Conservation (phyloP, 2,329 filamentous ascomycete species). For the Colletotrichum spaethianum region DNA sequence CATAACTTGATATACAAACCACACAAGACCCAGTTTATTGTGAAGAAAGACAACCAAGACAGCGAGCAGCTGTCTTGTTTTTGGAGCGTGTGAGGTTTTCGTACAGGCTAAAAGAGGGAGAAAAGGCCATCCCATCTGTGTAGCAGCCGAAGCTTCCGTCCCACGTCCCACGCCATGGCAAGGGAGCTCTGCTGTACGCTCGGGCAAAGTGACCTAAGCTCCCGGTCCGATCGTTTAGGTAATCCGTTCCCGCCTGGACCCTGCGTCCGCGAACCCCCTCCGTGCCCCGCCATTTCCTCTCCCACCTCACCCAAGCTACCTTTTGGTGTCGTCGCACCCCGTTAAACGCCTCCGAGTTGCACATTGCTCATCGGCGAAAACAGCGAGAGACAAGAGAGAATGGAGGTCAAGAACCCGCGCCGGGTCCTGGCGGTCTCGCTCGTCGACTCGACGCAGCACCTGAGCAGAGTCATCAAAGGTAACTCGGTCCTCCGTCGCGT, state of each 20-base stretch:
- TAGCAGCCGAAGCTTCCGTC: slow-evolving; percentile 14
- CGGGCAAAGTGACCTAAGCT: not conserved
- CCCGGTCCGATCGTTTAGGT: slow-evolving; percentile 24
- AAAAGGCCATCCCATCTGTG: not conserved
- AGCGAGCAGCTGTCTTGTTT: not conserved
- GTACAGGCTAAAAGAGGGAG: not conserved
- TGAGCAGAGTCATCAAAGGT: slow-evolving; percentile 70
- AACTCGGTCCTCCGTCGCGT: slow-evolving; percentile 1
- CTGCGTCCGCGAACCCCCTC: not conserved
- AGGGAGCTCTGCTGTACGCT: not conserved
- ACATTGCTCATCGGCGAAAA: not conserved
- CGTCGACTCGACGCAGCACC: slow-evolving; percentile 60
- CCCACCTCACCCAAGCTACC: not conserved
- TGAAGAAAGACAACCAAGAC: not conserved
- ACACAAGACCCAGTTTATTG: not conserved
- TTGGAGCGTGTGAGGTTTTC: not conserved
- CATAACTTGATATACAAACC: not conserved
- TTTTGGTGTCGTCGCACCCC: not conserved
- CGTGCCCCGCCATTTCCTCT: slow-evolving; percentile 27
- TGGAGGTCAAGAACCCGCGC: slow-evolving; percentile 66
- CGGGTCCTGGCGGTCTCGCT: slow-evolving; percentile 72
- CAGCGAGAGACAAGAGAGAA: slow-evolving; percentile 28
- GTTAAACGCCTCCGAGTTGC: not conserved
- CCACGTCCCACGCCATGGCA: not conserved
- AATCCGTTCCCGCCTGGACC: slow-evolving; percentile 14